Evolutionary conservation across 164 flowering plant species (phyloP).

Genomic region (Nelumbo lutea): DNA sequence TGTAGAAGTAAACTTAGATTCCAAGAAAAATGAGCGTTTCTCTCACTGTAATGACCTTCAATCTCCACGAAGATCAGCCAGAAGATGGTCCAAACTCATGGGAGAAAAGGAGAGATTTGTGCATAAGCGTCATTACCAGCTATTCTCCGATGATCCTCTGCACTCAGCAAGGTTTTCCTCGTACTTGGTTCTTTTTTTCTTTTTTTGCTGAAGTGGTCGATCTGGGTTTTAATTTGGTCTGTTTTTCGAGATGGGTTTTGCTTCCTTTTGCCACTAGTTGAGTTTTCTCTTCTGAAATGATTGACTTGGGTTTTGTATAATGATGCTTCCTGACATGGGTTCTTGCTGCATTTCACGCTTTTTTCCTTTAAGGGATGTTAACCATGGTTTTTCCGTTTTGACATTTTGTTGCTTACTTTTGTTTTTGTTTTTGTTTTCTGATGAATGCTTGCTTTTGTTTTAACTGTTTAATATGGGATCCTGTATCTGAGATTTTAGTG

Average conservation of each 20-base stretch:
- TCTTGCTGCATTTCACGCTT: background rate
- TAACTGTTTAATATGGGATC: background rate
- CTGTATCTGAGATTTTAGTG: conserved; percentile 7
- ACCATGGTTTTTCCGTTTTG: background rate
- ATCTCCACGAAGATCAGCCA: conserved; percentile 77
- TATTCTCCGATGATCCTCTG: conserved; percentile 86
- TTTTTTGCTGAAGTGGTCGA: conserved; percentile 9
- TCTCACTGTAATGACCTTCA: conserved; percentile 82
- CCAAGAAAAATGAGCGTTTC: conserved; percentile 68
- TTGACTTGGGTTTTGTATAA: conserved; percentile 9
- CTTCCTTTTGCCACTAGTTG: background rate
- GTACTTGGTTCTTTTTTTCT: background rate
- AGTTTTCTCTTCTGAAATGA: conserved; percentile 7
- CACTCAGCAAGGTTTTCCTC: conserved; percentile 75
- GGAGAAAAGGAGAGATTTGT: conserved; percentile 87
- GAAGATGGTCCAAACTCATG: conserved; percentile 75
- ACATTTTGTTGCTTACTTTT: background rate
- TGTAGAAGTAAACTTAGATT: background rate
- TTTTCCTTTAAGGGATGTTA: background rate
- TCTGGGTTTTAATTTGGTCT: conserved; percentile 13
- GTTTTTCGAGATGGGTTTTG: conserved; percentile 12
- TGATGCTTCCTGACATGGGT: background rate
- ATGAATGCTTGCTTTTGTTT: background rate
- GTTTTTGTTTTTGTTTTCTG: background rate
- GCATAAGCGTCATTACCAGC: conserved; percentile 83